Conservation (phyloP, 352 stramenopile species). For the Pythium phragmiticola region DNA sequence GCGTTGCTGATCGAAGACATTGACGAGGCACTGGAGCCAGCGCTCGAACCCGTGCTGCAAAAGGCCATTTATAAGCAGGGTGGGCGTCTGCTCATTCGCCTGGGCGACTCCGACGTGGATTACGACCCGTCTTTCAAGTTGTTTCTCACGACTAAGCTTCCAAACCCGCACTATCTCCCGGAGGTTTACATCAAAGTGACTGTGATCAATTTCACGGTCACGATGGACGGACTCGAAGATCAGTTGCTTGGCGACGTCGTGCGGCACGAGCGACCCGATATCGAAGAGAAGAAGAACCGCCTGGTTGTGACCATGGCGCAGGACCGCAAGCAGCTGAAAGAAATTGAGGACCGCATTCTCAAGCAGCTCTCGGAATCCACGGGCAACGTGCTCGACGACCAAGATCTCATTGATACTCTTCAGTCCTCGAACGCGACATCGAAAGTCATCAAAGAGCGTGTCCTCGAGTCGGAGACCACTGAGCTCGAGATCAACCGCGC, state of each 20-base stretch:
- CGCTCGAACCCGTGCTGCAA: slow-evolving; percentile 91
- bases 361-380: slow-evolving; percentile 90
- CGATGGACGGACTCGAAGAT: slow-evolving; percentile 92
- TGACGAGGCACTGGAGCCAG: slow-evolving; percentile 89
- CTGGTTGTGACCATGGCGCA: slow-evolving; percentile 92
- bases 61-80: slow-evolving; percentile 93
- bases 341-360: slow-evolving; percentile 93
- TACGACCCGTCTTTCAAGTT: slow-evolving; percentile 92
- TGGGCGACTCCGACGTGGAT: slow-evolving; percentile 92
- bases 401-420: slow-evolving; percentile 86
- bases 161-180: slow-evolving; percentile 93
- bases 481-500: slow-evolving; percentile 90
- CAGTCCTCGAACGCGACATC: slow-evolving; percentile 87
- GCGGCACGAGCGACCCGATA: slow-evolving; percentile 89
- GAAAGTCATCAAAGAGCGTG: slow-evolving; percentile 87
- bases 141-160: slow-evolving; percentile 90
- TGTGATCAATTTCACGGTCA: slow-evolving; percentile 96
- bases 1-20: slow-evolving; percentile 93
- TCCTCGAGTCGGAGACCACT: slow-evolving; percentile 89
- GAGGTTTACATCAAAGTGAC: slow-evolving; percentile 97
- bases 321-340: slow-evolving; percentile 91
- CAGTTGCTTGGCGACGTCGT: slow-evolving; percentile 93
- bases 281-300: slow-evolving; percentile 93
- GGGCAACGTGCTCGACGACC: slow-evolving; percentile 93
- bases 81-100: slow-evolving; percentile 82